phyloP scores from a whole-genome alignment of 805 yeast species.

The Vanderwaltozyma verrucispora region DNA sequence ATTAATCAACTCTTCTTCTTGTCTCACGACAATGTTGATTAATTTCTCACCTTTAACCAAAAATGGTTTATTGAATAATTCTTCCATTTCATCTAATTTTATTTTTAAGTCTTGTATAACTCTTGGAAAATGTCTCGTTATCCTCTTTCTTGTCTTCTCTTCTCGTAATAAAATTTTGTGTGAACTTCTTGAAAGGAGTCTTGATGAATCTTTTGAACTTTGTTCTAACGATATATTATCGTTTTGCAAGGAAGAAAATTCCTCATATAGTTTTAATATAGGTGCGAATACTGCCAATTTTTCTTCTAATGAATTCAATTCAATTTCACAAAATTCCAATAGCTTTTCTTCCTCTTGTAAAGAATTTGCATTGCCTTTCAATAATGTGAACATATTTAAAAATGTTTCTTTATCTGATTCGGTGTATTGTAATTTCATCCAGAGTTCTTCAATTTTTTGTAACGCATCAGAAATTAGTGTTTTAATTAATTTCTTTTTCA shows the following conservation, averaged over 20 bases:
- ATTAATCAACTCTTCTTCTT: constrained; percentile 25
- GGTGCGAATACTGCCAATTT: constrained; percentile 44
- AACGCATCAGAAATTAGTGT: constrained; percentile 58
- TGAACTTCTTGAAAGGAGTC: constrained; percentile 64
- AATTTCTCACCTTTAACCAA: constrained; percentile 19
- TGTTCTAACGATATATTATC: constrained; percentile 58
- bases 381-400: constrained; percentile 24
- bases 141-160: constrained; percentile 60
- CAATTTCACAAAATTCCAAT: constrained; percentile 53
- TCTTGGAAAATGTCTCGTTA: constrained; percentile 59
- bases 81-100: constrained; percentile 41
- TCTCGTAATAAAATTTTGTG: constrained; percentile 73
- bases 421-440: constrained; percentile 54
- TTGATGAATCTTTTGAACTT: constrained; percentile 68
- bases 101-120: constrained; percentile 41
- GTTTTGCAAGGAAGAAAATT: constrained; percentile 42
- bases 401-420: constrained; percentile 41
- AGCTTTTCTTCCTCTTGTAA: constrained; percentile 46
- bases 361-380: constrained; percentile 7
- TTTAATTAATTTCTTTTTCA: constrained; percentile 56
- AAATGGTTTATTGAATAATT: constrained; percentile 30
- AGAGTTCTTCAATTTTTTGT: constrained; percentile 44
- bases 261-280: constrained; percentile 44
- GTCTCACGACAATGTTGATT: constrained; percentile 19
- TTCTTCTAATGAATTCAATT: constrained; percentile 41